A percentile compares a stretch with the other conserved stretches of the same genome.
Evolutionary conservation across 1,284 basidiomycete species (phyloP).

Genomic region (Bjerkandera adusta): DNA sequence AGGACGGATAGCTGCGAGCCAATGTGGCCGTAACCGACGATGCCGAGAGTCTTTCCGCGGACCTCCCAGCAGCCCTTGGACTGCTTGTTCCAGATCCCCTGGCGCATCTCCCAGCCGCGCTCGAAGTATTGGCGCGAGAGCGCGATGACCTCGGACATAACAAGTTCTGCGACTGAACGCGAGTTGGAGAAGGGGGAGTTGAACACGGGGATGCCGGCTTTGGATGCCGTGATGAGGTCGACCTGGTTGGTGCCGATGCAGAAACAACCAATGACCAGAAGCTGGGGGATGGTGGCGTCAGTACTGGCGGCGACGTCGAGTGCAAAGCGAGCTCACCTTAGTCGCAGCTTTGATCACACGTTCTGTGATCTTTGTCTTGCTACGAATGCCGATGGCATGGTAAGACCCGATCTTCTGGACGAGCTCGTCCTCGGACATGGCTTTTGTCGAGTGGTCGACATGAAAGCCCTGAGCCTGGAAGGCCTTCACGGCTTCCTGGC

Average conservation of each 20-base stretch:
- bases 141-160: conserved; percentile 91
- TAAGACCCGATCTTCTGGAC: conserved; percentile 84
- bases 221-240: conserved; percentile 82
- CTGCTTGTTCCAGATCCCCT: conserved; percentile 98
- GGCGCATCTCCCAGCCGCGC: conserved; percentile 84
- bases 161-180: conserved; percentile 97
- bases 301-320: not conserved
- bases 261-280: conserved; percentile 97
- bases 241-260: conserved; percentile 99
- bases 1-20: conserved; percentile 97
- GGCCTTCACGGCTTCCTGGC: conserved; percentile 81
- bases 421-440: conserved; percentile 92
- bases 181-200: conserved; percentile 99
- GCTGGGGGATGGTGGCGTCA: conserved; percentile 49
- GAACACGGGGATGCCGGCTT: conserved; percentile 95
- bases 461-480: conserved; percentile 88
- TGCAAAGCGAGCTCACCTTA: conserved; percentile 59
- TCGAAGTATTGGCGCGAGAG: conserved; percentile 95
- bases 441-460: conserved; percentile 88
- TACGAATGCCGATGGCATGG: conserved; percentile 95
- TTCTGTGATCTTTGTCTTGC: conserved; percentile 95
- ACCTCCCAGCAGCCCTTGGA: conserved; percentile 99
- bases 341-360: conserved; percentile 84
- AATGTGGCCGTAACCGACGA: conserved; percentile 99
- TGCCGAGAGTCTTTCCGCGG: conserved; percentile 96